Conservation (phyloP, 2,329 filamentous ascomycete genomes). For the Trichoderma brevicompactum region DNA sequence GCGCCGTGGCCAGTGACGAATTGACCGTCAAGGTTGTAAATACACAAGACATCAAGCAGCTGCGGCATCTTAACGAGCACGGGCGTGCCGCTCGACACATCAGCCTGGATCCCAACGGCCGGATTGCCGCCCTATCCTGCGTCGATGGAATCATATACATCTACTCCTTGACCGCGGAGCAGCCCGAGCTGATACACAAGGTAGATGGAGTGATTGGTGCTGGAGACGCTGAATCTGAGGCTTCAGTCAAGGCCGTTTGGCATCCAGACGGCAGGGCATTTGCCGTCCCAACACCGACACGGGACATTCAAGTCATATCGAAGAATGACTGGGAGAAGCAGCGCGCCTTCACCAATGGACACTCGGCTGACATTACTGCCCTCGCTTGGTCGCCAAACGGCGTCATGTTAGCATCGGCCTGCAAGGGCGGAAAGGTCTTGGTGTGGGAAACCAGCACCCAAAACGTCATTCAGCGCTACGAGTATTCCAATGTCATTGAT, state of each 20-base stretch:
- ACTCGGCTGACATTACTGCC: conserved; percentile 83
- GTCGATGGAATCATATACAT: conserved; percentile 89
- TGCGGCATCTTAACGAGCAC: conserved; percentile 83
- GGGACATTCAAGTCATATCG: conserved; percentile 87
- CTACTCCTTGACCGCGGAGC: conserved; percentile 78
- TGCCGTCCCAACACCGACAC: conserved; percentile 78
- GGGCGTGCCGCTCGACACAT: conserved; percentile 88
- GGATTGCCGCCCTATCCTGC: conserved; percentile 77
- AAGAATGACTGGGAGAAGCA: conserved; percentile 88
- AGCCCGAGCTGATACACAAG: conserved; percentile 80
- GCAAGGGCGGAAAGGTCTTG: conserved; percentile 69
- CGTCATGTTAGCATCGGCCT: conserved; percentile 75
- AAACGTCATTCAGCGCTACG: conserved; percentile 74
- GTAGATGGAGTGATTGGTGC: conserved; percentile 84
- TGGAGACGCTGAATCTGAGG: conserved; percentile 73
- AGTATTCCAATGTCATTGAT: conserved; percentile 83
- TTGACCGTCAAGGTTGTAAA: conserved; percentile 88
- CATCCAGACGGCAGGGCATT: conserved; percentile 94
- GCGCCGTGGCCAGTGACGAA: conserved; percentile 95
- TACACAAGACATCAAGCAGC: conserved; percentile 73
- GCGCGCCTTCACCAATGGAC: conserved; percentile 75
- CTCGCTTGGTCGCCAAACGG: conserved; percentile 95
- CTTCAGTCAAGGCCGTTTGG: conserved; percentile 78
- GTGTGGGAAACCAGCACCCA: conserved; percentile 93
- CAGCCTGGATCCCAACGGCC: conserved; percentile 80